Evolutionary conservation across 352 stramenopile species (phyloP).

Genomic region (Phytophthora palmivora): DNA sequence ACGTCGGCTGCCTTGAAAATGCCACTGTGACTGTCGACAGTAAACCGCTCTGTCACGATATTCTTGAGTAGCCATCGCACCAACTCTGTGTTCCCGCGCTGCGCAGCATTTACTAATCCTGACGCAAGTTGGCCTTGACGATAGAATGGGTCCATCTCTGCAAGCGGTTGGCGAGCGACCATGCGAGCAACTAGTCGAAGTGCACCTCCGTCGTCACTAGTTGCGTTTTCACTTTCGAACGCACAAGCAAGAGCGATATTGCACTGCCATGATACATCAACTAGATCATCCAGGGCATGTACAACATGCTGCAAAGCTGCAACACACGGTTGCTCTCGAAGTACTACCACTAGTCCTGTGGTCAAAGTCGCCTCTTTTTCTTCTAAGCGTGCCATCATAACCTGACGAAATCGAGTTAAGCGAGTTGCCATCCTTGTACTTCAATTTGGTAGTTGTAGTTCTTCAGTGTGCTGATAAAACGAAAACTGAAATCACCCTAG

Average conservation of each 20-base stretch:
- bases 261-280: slow-evolving; percentile 41
- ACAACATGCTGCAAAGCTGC: slow-evolving; percentile 37
- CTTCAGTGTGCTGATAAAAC: slow-evolving; percentile 13
- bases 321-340: slow-evolving; percentile 27
- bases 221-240: slow-evolving; percentile 12
- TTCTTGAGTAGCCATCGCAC: slow-evolving; percentile 31
- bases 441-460: not conserved
- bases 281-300: slow-evolving; percentile 27
- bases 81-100: slow-evolving; percentile 20
- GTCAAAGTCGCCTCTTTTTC: slow-evolving; percentile 27
- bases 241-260: slow-evolving; percentile 36
- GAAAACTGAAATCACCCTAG: slow-evolving; percentile 12
- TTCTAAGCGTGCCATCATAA: not conserved
- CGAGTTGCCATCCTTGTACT: slow-evolving; percentile 9
- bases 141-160: slow-evolving; percentile 39
- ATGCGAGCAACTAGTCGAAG: slow-evolving; percentile 26
- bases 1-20: slow-evolving; percentile 34
- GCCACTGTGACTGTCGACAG: slow-evolving; percentile 29
- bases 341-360: slow-evolving; percentile 29
- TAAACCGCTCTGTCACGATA: slow-evolving; percentile 22
- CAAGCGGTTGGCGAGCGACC: slow-evolving; percentile 27
- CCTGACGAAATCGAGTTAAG: not conserved
- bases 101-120: slow-evolving; percentile 25
- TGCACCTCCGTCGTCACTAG: slow-evolving; percentile 16
- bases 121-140: slow-evolving; percentile 30